A percentile compares a stretch with the other conserved stretches of the same genome.
Conservation (phyloP, 2,329 filamentous ascomycete genomes). For the Microcera coccophila region DNA sequence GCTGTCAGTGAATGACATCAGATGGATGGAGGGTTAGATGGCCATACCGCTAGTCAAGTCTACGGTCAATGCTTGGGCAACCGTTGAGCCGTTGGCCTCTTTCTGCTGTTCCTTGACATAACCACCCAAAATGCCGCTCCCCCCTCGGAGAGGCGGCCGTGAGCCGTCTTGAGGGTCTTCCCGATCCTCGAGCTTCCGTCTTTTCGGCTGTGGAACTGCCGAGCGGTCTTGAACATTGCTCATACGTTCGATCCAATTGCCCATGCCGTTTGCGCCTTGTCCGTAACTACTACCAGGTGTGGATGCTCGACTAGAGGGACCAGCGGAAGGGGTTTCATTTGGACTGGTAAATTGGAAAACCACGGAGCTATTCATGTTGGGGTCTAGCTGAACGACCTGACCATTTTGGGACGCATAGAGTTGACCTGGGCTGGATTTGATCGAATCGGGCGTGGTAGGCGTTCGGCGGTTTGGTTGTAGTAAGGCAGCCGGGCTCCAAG, state of each 20-base stretch:
- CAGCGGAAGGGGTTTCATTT: conserved; percentile 32
- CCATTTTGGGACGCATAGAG: conserved; percentile 18
- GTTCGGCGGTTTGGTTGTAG: conserved; percentile 37
- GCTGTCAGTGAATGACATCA: conserved; percentile 8
- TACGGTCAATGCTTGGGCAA: conserved; percentile 43
- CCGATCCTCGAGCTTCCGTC: conserved; percentile 54
- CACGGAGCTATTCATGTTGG: conserved; percentile 30
- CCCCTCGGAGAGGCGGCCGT: conserved; percentile 32
- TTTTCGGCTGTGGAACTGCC: conserved; percentile 58
- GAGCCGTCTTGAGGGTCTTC: conserved; percentile 39
- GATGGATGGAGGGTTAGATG: conserved; percentile 6
- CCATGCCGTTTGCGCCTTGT: conserved; percentile 41
- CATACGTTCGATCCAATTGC: conserved; percentile 67
- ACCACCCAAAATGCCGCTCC: conserved; percentile 58
- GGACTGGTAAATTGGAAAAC: conserved; percentile 43
- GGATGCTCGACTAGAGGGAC: conserved; percentile 31
- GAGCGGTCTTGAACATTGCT: conserved; percentile 69
- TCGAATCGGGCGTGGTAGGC: conserved; percentile 26
- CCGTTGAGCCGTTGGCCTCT: conserved; percentile 34
- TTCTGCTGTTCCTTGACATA: conserved; percentile 60
- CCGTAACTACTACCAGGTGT: conserved; percentile 29
- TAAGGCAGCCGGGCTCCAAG: conserved; percentile 42
- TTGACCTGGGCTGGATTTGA: conserved; percentile 24
- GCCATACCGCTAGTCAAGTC: conserved; percentile 54
- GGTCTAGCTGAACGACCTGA: conserved; percentile 19